These are phyloP conservation scores for Penicillium janthinellum DNA, from an alignment of 2,329 filamentous ascomycete genomes.

Conservation along the genomic window DNA sequence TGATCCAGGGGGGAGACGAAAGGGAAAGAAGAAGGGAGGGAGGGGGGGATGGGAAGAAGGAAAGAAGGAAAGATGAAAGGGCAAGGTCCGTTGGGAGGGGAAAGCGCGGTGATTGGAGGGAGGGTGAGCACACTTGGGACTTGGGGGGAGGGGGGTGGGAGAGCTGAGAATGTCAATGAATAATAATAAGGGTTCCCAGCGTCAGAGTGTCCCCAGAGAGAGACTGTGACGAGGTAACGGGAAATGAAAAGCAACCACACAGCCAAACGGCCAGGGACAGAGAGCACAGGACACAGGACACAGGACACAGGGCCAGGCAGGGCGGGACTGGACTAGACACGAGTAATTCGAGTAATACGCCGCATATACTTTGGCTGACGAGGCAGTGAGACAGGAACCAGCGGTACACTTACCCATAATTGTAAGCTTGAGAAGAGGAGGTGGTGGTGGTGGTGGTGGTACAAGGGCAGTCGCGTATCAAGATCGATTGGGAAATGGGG, in stretches of 20 bases:
- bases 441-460: neutral
- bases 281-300: neutral
- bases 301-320: neutral
- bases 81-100: constrained; percentile 8
- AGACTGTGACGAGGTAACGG: no score
- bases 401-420: neutral
- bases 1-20: constrained; percentile 3
- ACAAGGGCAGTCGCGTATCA: neutral
- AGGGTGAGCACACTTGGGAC: constrained; percentile 4
- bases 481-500: neutral
- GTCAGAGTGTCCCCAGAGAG: no score
- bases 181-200: no score
- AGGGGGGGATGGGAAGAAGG: neutral
- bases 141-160: constrained; percentile 8
- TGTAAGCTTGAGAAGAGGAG: neutral
- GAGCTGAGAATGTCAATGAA: neutral
- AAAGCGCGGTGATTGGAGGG: constrained; percentile 12
- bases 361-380: neutral
- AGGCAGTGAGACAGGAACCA: neutral
- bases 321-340: neutral
- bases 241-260: no score
- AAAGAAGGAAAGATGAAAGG: constrained; percentile 11
- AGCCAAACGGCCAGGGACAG: no score
- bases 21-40: constrained; percentile 12
- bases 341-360: neutral